phyloP scores from a whole-genome alignment of 805 yeast species.

The Wickerhamomyces bovis region DNA sequence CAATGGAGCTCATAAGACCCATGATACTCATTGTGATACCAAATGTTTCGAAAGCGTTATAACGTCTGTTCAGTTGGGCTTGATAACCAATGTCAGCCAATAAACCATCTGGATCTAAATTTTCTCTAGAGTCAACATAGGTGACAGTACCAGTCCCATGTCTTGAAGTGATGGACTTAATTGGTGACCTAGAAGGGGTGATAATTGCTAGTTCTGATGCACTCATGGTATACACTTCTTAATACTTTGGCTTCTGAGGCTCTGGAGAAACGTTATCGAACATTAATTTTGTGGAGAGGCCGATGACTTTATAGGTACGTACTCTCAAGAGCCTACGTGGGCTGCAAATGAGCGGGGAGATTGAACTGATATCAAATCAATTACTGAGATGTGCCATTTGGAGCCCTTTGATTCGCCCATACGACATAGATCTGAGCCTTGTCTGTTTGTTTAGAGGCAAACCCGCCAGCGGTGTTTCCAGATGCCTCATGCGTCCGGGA shows the following conservation, averaged over 20 bases:
- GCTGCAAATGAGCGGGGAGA: background rate
- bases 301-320: background rate
- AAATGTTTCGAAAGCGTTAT: slow-evolving; percentile 53
- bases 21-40: slow-evolving; percentile 63
- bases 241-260: background rate
- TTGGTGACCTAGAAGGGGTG: background rate
- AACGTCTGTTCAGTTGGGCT: slow-evolving; percentile 54
- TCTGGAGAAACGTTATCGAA: background rate
- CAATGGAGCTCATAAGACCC: slow-evolving; percentile 57
- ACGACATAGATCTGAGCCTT: background rate
- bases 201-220: background rate
- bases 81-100: slow-evolving; percentile 48
- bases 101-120: slow-evolving; percentile 7
- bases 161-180: slow-evolving; percentile 7
- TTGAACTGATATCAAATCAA: background rate
- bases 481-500: background rate
- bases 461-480: background rate
- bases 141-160: slow-evolving; percentile 9
- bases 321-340: background rate
- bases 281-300: background rate
- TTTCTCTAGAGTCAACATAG: slow-evolving; percentile 20
- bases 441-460: background rate
- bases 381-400: background rate
- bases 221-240: background rate
- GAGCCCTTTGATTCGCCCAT: background rate